Conservation (phyloP, 208 protist genomes). For the Trypanosoma theileri region DNA sequence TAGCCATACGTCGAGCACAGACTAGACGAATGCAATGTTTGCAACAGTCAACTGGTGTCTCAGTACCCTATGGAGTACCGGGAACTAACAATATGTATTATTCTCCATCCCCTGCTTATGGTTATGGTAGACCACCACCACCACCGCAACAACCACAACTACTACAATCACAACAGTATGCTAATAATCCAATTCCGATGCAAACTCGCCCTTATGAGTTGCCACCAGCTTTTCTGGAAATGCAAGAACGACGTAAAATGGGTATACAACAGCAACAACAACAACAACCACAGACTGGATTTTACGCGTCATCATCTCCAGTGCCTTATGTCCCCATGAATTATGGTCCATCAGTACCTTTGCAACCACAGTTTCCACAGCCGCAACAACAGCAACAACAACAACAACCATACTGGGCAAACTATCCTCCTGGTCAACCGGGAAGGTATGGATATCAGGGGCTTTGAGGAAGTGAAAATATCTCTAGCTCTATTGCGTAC, state of each 20-base stretch:
- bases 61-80: background rate
- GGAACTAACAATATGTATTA: too few relatives aligned
- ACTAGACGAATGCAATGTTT: constrained; percentile 4
- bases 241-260: background rate
- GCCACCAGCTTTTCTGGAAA: background rate
- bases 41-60: background rate
- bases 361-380: constrained; percentile 5
- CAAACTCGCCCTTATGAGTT: background rate
- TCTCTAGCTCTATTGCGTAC: background rate
- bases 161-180: background rate
- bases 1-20: constrained; percentile 11
- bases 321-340: background rate
- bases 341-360: background rate
- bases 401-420: background rate
- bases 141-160: background rate
- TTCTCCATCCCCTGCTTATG: too few relatives aligned
- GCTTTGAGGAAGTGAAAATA: background rate
- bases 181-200: background rate
- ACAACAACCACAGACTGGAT: background rate
- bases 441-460: too few relatives aligned
- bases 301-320: background rate
- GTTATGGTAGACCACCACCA: background rate
- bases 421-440: background rate
- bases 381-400: background rate
- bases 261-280: constrained; percentile 2